Evolutionary conservation across 2,329 filamentous ascomycete species (phyloP).

Genomic region (Cladosporium sphaerospermum): DNA sequence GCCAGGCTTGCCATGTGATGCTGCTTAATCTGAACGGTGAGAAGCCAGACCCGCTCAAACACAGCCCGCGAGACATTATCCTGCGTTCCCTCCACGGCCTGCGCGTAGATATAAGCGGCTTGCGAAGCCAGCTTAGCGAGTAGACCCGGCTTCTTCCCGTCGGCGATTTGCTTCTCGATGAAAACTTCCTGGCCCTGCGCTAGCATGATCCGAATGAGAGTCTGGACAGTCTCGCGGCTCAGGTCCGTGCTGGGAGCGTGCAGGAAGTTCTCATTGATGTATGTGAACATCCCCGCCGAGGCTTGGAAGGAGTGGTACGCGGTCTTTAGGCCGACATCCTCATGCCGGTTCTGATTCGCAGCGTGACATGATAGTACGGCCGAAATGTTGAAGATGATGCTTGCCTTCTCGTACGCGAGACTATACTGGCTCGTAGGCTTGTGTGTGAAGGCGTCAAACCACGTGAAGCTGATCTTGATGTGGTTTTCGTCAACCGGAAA

Average conservation of each 20-base stretch:
- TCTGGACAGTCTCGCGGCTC: slow-evolving; percentile 92
- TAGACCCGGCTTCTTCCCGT: slow-evolving; percentile 86
- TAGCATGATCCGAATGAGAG: slow-evolving; percentile 83
- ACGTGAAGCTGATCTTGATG: slow-evolving; percentile 98
- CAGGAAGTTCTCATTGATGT: slow-evolving; percentile 99
- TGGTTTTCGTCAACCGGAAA: slow-evolving; percentile 98
- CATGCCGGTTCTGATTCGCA: slow-evolving; percentile 81
- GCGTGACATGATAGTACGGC: slow-evolving; percentile 95
- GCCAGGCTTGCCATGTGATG: slow-evolving; percentile 78
- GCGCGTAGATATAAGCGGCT: slow-evolving; percentile 77
- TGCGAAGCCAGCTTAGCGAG: slow-evolving; percentile 91
- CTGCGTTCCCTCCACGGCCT: slow-evolving; percentile 83
- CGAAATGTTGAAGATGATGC: slow-evolving; percentile 99
- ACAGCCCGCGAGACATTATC: slow-evolving; percentile 86
- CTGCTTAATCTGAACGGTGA: slow-evolving; percentile 76
- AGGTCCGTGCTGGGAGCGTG: slow-evolving; percentile 95
- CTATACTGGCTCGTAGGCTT: slow-evolving; percentile 97
- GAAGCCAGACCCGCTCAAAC: slow-evolving; percentile 90
- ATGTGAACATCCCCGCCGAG: slow-evolving; percentile 98
- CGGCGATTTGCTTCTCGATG: slow-evolving; percentile 87
- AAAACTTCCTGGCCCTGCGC: slow-evolving; percentile 97
- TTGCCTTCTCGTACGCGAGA: slow-evolving; percentile 94
- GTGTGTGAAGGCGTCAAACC: slow-evolving; percentile 99
- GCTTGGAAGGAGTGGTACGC: slow-evolving; percentile 98
- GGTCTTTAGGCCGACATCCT: slow-evolving; percentile 89